These are phyloP conservation scores for Ceratocystis alfenasii DNA, from an alignment of 2,329 filamentous ascomycete genomes.

Conservation along the genomic window DNA sequence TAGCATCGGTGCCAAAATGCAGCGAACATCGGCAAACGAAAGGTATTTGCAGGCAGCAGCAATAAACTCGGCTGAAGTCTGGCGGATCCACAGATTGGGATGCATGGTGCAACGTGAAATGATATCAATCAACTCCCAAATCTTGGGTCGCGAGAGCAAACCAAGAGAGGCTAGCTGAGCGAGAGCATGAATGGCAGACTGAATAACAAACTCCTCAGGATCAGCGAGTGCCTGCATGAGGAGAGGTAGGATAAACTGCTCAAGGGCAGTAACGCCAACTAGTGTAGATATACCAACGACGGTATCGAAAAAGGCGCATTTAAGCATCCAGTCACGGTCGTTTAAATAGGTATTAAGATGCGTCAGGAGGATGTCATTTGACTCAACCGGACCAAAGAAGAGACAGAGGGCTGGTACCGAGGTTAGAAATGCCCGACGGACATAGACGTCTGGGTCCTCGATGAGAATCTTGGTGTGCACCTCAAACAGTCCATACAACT, in stretches of 20 bases:
- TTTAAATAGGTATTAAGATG: conserved; percentile 97
- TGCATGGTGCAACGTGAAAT: conserved; percentile 80
- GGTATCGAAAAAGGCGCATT: conserved; percentile 91
- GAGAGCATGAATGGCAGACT: conserved; percentile 76
- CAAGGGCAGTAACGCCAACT: conserved; percentile 74
- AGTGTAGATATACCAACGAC: conserved; percentile 88
- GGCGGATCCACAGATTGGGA: conserved; percentile 88
- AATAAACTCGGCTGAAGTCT: conserved; percentile 76
- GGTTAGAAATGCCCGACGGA: conserved; percentile 78
- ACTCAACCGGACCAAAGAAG: conserved; percentile 84
- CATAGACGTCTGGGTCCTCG: conserved; percentile 73
- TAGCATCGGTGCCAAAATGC: conserved; percentile 69
- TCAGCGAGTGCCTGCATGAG: conserved; percentile 94
- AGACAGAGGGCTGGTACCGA: conserved; percentile 88
- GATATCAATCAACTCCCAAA: conserved; percentile 78
- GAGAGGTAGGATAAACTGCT: conserved; percentile 88
- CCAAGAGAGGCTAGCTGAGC: conserved; percentile 81
- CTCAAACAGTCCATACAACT: conserved; percentile 76
- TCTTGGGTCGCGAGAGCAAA: conserved; percentile 69
- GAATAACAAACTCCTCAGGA: conserved; percentile 84
- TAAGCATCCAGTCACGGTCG: conserved; percentile 89
- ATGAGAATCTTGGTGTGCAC: conserved; percentile 78
- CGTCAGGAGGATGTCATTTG: conserved; percentile 90
- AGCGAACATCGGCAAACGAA: conserved; percentile 67
- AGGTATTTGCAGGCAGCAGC: conserved; percentile 64